phyloP scores from a whole-genome alignment of 2,329 filamentous ascomycete genomes.

The Cercospora brassicicola region DNA sequence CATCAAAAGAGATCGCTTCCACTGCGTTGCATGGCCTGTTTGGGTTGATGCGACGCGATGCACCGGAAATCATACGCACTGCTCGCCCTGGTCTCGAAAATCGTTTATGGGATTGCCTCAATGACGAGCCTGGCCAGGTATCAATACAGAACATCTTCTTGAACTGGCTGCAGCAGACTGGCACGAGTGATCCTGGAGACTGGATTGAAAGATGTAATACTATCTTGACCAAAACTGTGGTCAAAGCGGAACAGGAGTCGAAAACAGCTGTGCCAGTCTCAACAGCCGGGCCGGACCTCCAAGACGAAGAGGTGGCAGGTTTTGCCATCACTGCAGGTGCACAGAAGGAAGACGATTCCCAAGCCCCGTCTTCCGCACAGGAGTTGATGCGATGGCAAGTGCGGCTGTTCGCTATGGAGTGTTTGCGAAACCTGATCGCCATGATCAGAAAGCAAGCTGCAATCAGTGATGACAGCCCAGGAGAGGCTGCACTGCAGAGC shows the following conservation, averaged over 20 bases:
- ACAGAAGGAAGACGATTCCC: slow-evolving; percentile 46
- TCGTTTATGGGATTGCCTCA: slow-evolving; percentile 85
- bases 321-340: slow-evolving; percentile 76
- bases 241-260: slow-evolving; percentile 57
- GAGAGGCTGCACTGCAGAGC: slow-evolving; percentile 75
- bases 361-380: slow-evolving; percentile 57
- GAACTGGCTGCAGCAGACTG: slow-evolving; percentile 92
- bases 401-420: slow-evolving; percentile 87
- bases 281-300: slow-evolving; percentile 70
- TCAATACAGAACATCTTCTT: slow-evolving; percentile 82
- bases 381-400: slow-evolving; percentile 95
- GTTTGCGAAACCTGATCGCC: slow-evolving; percentile 77
- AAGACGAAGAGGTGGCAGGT: slow-evolving; percentile 94
- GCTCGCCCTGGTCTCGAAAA: slow-evolving; percentile 81
- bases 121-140: slow-evolving; percentile 71
- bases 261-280: slow-evolving; percentile 47
- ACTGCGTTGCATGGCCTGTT: slow-evolving; percentile 83
- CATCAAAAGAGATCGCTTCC: slow-evolving; percentile 71
- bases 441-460: slow-evolving; percentile 77
- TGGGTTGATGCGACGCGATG: slow-evolving; percentile 91
- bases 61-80: slow-evolving; percentile 74
- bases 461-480: slow-evolving; percentile 73
- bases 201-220: slow-evolving; percentile 90
- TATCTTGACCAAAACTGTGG: slow-evolving; percentile 82
- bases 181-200: slow-evolving; percentile 71